Conservation (phyloP, 768 basidiomycete species). For the Candolleomyces efflorescens region DNA sequence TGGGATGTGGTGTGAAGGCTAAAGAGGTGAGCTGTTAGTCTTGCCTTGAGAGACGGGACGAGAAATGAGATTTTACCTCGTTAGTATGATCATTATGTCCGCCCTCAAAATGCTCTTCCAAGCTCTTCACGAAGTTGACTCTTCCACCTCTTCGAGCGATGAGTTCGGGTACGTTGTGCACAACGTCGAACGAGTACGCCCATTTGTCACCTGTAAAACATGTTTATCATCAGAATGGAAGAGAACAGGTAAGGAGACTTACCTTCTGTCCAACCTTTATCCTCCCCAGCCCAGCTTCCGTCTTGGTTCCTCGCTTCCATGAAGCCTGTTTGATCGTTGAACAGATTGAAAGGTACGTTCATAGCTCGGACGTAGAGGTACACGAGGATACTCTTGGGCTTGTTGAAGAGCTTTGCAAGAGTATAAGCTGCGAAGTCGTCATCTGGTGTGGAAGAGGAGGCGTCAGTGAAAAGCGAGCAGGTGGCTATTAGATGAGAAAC, state of each 20-base stretch:
- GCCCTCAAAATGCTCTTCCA: slow-evolving; percentile 54
- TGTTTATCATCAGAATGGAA: neutral
- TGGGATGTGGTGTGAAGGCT: slow-evolving; percentile 86
- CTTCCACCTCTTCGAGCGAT: slow-evolving; percentile 66
- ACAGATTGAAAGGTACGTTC: slow-evolving; percentile 56
- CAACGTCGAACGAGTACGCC: slow-evolving; percentile 76
- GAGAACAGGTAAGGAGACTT: slow-evolving; percentile 2
- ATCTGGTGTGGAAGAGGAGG: slow-evolving; percentile 36
- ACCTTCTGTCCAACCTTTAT: slow-evolving; percentile 82
- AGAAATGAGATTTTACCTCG: no score
- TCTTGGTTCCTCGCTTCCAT: slow-evolving; percentile 75
- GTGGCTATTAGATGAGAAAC: no score
- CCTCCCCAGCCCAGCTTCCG: slow-evolving; percentile 69
- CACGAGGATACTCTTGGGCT: slow-evolving; percentile 38
- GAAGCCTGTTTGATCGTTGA: slow-evolving; percentile 67
- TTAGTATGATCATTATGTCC: slow-evolving; percentile 83
- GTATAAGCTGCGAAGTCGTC: slow-evolving; percentile 73
- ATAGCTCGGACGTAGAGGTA: slow-evolving; percentile 56
- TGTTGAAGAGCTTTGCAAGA: slow-evolving; percentile 52
- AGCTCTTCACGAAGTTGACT: slow-evolving; percentile 54
- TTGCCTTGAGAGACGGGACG: no score
- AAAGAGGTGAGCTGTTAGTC: no score
- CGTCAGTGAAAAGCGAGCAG: neutral
- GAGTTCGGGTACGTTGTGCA: slow-evolving; percentile 64
- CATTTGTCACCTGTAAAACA: slow-evolving; percentile 39